Base-by-base conservation (phyloP, 768 basidiomycete genomes). In the Terana coerulea region DNA sequence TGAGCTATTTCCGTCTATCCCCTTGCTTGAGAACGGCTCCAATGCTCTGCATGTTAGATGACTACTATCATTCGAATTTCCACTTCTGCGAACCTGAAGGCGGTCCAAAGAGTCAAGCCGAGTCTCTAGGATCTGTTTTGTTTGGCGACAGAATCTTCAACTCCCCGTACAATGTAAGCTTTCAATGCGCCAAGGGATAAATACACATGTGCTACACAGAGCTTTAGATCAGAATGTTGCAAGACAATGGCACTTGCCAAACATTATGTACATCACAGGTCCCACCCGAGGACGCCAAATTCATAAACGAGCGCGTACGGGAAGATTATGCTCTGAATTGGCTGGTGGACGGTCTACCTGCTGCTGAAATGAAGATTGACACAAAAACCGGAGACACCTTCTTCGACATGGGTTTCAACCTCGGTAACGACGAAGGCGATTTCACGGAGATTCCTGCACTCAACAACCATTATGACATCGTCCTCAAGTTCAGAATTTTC, bases 81-180 rank as follows among this genome's bases (percentile, higher is more conserved):
- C 83, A 83, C 55, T 97, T 98, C 68, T 98, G 95, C 63, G 63
- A 80, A 52, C 95, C 95, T 22, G 69, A 76, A 35, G 85, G 72
- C 17, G 94, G 91, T 9, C 77, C 83, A 19, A 67, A 80, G 63
- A 80, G 80, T 59, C 84, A 85, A 63, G 87, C 91, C 3, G 94
- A 95, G 67, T 87, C 84, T 1, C 72, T 98, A 24, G 95, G 95
- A 5, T 91, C 91, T 15, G 94, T 98, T 60, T 72, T 98, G n/a
- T 97, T 97, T 59, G 95, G 95, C 14, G 95, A 98, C 73, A 78
- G 95, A 56, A 92, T 98, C 59, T 91, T 93, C 67, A 84, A 86
- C 62, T 91, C 91, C 3, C 89, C 86, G 2, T 98, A 92, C 63
- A 80, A 94, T 58, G 89, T 92, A 55, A 49, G 85, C 72, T 11